These are phyloP conservation scores for Pochonia chlamydosporia DNA, from an alignment of 2,329 filamentous ascomycete genomes.

Conservation along the genomic window DNA sequence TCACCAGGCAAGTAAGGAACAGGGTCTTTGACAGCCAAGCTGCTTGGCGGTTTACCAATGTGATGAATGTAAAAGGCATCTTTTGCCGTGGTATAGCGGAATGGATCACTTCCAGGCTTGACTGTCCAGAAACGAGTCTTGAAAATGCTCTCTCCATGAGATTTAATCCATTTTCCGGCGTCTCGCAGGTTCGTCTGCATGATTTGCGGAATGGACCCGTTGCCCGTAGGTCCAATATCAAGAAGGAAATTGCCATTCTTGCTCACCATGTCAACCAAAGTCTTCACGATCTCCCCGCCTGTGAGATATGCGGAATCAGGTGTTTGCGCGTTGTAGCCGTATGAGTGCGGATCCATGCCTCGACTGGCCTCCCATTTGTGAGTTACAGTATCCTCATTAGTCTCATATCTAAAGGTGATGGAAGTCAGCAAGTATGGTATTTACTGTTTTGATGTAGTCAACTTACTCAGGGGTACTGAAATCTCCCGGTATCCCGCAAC, in stretches of 20 bases:
- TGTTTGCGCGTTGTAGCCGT: constrained; percentile 53
- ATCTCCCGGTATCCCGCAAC: constrained; percentile 36
- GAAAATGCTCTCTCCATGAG: constrained; percentile 48
- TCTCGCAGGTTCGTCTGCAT: constrained; percentile 40
- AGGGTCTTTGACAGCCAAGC: constrained; percentile 33
- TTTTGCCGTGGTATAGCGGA: constrained; percentile 44
- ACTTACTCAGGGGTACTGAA: constrained; percentile 8
- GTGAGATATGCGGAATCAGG: constrained; percentile 38
- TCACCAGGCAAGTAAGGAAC: constrained; percentile 42
- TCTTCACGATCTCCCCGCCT: constrained; percentile 32
- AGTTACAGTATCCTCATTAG: constrained; percentile 1
- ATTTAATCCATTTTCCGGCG: constrained; percentile 48
- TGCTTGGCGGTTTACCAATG: constrained; percentile 35
- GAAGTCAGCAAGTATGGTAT: background rate
- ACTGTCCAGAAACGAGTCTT: constrained; percentile 46
- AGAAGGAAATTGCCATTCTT: constrained; percentile 52
- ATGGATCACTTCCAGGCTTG: constrained; percentile 2
- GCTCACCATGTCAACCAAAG: constrained; percentile 43
- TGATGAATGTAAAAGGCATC: constrained; percentile 47
- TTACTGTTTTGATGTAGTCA: too few relatives aligned
- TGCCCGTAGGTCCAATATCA: constrained; percentile 47
- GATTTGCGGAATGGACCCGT: constrained; percentile 45
- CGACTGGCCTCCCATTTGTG: constrained; percentile 54
- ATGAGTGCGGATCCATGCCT: constrained; percentile 54
- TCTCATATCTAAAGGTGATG: background rate